These are phyloP conservation scores for Iberis amara DNA, from an alignment of 441 rosid genomes.

Conservation along the genomic window DNA sequence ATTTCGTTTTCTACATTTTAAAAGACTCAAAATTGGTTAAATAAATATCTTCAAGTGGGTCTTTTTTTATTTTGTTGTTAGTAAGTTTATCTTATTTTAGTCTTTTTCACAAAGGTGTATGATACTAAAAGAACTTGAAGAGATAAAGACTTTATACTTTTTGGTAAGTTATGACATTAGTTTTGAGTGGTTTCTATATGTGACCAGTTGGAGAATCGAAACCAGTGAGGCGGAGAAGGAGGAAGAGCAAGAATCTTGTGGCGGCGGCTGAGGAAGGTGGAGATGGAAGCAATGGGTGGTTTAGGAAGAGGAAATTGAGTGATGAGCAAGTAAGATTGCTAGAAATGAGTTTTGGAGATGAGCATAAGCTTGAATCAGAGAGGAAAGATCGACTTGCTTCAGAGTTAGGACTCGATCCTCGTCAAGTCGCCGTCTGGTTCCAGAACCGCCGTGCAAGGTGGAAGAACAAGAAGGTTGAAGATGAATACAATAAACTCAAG, in stretches of 20 bases:
- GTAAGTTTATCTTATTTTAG: not conserved
- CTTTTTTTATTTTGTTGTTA: conserved; percentile 1
- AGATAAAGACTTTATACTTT: not conserved
- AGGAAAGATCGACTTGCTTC: conserved; percentile 66
- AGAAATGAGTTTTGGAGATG: conserved; percentile 55
- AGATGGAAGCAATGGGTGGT: conserved; percentile 20
- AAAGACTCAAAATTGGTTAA: not conserved
- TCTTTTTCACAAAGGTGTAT: conserved; percentile 8
- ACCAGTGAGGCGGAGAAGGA: conserved; percentile 35
- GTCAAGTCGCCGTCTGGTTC: conserved; percentile 92
- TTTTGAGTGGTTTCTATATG: conserved; percentile 10
- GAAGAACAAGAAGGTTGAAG: conserved; percentile 76
- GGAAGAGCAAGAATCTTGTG: conserved; percentile 43
- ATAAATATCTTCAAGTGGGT: conserved; percentile 22
- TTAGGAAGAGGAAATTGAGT: conserved; percentile 66
- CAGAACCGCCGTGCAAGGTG: conserved; percentile 80
- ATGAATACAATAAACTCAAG: conserved; percentile 53
- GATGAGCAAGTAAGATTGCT: conserved; percentile 55
- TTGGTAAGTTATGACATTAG: not conserved
- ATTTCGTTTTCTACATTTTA: not conserved
- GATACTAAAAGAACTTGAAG: not conserved
- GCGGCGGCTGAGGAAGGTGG: conserved; percentile 23
- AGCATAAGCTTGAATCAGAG: conserved; percentile 75
- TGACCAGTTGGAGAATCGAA: conserved; percentile 37
- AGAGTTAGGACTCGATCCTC: conserved; percentile 72